These are phyloP conservation scores for Collybia nuda DNA, from an alignment of 768 basidiomycete genomes.

Conservation along the genomic window DNA sequence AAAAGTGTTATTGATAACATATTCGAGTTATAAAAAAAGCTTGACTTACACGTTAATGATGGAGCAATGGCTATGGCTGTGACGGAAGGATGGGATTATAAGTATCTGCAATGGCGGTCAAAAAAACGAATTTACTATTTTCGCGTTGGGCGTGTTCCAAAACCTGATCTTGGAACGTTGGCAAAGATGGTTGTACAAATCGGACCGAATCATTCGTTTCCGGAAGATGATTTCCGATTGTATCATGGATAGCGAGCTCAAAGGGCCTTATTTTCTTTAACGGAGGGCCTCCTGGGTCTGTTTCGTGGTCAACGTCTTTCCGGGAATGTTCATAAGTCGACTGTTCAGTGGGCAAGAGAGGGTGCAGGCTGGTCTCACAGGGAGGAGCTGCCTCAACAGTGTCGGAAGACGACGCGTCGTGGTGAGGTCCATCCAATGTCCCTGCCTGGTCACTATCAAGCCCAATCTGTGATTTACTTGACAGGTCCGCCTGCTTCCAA, in stretches of 20 bases:
- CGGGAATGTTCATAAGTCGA: neutral
- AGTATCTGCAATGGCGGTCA: neutral
- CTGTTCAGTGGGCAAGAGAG: slow-evolving; percentile 7
- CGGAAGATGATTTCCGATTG: slow-evolving; percentile 33
- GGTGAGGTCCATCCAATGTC: slow-evolving; percentile 19
- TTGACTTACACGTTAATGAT: slow-evolving; percentile 20
- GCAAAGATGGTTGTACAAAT: slow-evolving; percentile 12
- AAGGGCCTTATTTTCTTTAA: neutral
- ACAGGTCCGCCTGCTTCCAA: slow-evolving; percentile 36
- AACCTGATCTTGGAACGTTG: slow-evolving; percentile 23
- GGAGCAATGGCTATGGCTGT: slow-evolving; percentile 34
- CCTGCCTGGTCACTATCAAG: slow-evolving; percentile 16
- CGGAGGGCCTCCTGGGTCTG: neutral
- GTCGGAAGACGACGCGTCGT: neutral
- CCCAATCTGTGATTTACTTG: slow-evolving; percentile 1
- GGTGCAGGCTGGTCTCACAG: slow-evolving; percentile 4
- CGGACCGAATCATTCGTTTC: slow-evolving; percentile 28
- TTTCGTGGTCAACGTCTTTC: neutral
- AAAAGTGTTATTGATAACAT: neutral
- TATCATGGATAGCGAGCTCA: slow-evolving; percentile 10
- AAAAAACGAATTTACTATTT: slow-evolving; percentile 31
- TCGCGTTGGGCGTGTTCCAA: slow-evolving; percentile 28
- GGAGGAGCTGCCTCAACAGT: slow-evolving; percentile 1
- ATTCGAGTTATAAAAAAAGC: neutral
- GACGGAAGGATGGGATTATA: neutral